Percentiles rank a stretch among this genome's conserved stretches.
Conservation (phyloP, 495 filamentous ascomycete genomes). For the Aspergillus panamensis region DNA sequence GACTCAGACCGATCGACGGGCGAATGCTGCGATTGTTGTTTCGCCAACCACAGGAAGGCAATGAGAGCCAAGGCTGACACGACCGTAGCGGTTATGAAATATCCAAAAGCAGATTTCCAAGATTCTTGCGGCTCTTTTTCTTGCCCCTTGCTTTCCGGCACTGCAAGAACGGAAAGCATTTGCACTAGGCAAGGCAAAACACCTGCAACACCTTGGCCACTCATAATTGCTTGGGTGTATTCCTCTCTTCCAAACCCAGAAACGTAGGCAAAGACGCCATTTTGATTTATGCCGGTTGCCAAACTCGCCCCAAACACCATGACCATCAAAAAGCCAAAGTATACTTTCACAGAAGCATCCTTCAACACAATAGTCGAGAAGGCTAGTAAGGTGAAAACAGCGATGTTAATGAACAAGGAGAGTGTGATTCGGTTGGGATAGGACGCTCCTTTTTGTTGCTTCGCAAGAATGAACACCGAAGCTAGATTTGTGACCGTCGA, state of each 20-base stretch:
- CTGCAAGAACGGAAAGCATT: constrained; percentile 74
- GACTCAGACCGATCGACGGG: constrained; percentile 1
- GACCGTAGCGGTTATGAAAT: constrained; percentile 83
- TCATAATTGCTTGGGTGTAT: constrained; percentile 96
- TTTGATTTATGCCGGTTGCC: constrained; percentile 83
- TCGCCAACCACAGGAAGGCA: constrained; percentile 59
- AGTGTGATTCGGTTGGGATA: constrained; percentile 79
- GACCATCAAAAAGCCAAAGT: constrained; percentile 76
- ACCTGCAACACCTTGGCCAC: constrained; percentile 86
- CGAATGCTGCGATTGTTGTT: constrained; percentile 29
- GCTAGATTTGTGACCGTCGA: constrained; percentile 77
- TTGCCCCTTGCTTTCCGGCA: constrained; percentile 38
- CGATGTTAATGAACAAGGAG: constrained; percentile 69
- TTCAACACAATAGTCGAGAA: constrained; percentile 70
- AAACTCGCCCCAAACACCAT: constrained; percentile 77
- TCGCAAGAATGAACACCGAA: constrained; percentile 68
- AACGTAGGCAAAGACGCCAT: constrained; percentile 90
- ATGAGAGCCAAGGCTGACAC: constrained; percentile 55
- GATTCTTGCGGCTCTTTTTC: constrained; percentile 30
- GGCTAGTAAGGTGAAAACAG: constrained; percentile 69
- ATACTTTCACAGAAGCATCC: constrained; percentile 54
- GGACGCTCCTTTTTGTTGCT: constrained; percentile 70
- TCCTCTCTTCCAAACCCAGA: constrained; percentile 75
- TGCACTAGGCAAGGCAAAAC: constrained; percentile 84
- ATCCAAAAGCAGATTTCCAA: constrained; percentile 75